Conservation (phyloP, 208 protist species). For the Crithidia thermophila region DNA sequence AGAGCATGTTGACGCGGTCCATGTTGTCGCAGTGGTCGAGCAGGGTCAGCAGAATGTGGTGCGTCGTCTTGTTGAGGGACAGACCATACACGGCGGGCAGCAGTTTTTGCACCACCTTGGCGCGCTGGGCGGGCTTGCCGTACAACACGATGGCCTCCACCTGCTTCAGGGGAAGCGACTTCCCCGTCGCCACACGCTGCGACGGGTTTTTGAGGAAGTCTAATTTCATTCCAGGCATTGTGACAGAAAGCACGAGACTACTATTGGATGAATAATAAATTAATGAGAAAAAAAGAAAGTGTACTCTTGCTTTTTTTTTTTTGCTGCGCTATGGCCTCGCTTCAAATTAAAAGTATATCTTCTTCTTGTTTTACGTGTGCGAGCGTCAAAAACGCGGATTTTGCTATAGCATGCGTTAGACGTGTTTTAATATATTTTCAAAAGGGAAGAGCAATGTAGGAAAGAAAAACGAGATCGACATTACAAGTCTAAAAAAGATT, state of each 20-base stretch:
- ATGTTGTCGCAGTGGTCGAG: slow-evolving; percentile 81
- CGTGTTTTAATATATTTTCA: no score
- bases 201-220: slow-evolving; percentile 88
- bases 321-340: no score
- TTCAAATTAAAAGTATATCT: no score
- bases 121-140: slow-evolving; percentile 80
- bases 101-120: slow-evolving; percentile 83
- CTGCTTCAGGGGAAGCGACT: slow-evolving; percentile 82
- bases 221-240: slow-evolving; percentile 75
- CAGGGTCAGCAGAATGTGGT: slow-evolving; percentile 77
- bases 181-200: slow-evolving; percentile 82
- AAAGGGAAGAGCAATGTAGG: no score
- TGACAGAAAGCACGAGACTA: not conserved
- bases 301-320: not conserved
- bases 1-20: slow-evolving; percentile 80
- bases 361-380: no score
- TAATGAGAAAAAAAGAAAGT: not conserved
- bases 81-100: slow-evolving; percentile 74
- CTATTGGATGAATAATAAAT: not conserved
- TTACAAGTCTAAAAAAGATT: no score
- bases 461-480: no score
- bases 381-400: no score
- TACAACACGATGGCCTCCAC: slow-evolving; percentile 89
- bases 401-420: no score
- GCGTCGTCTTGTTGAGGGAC: slow-evolving; percentile 73